Base-by-base conservation (phyloP, 441 rosid genomes). In the Erodium moschatum region DNA sequence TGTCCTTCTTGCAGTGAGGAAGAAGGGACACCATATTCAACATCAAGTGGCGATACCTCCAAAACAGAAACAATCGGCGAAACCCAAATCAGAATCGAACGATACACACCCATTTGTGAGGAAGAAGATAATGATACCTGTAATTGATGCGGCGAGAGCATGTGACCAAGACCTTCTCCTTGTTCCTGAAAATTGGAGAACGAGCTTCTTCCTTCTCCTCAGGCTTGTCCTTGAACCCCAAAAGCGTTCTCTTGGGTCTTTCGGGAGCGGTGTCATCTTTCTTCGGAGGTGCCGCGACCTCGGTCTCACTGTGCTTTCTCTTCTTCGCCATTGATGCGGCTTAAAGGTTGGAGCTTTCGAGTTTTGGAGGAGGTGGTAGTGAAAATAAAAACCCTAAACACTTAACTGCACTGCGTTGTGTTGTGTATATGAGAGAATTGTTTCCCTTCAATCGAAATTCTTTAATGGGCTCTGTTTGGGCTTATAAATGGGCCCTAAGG, bases 11-110 rank as follows among this genome's bases (percentile, higher is more conserved):
- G 79, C 96, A 89, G 40, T 94, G 97, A 19, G 99, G 96, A 69
- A 94, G 74, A 70, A 94, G 89, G 4, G 97, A 89, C 60, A 94
- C 96, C 68, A 94, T 70, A 76, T 91, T 91, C 81, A 94, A 72
- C 97, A 94, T 94, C 91, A 94, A 74, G 81, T 91, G 97, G 73
- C 99, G 87, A 72, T 87, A 94, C 91, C 99, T 94, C 64, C 12
- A 62, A 60, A 46, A n/a, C 46, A n/a, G 18, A 29, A 31, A 38
- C 10, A 68, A 35, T 33, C 67, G 48, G 15, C 66, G 24, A 10
- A 62, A 48, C 40, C 66, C 7, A 29, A 60, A 0, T 40, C 63
- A 71, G 64, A 29, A 1, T 3, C 10, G 15, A 65, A 46, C 33
- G 5, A 5, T 67, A 65, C 58, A 0, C 4, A 67, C 69, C 38